Percentiles rank a stretch among this genome's conserved stretches.
These are phyloP conservation scores for Periglandula ipomoeae DNA, from an alignment of 2,329 filamentous ascomycete genomes.

Conservation along the genomic window DNA sequence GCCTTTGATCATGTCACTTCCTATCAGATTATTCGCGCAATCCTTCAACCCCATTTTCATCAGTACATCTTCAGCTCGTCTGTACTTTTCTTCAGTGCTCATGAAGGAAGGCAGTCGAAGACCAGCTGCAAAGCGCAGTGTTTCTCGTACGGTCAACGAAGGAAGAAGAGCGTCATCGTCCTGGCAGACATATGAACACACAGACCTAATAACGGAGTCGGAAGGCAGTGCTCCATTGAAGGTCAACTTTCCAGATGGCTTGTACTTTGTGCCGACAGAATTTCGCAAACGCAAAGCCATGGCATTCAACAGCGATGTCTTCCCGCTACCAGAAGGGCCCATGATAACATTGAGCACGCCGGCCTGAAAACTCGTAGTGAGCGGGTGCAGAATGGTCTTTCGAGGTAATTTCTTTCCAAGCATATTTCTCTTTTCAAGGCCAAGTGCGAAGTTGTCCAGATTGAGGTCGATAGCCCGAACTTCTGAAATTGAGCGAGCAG, in stretches of 20 bases:
- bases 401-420: conserved; percentile 41
- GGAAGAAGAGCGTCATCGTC: conserved; percentile 68
- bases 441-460: conserved; percentile 54
- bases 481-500: conserved; percentile 38
- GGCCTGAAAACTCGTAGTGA: conserved; percentile 58
- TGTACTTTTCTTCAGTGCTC: conserved; percentile 56
- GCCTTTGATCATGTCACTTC: conserved; percentile 63
- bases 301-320: conserved; percentile 64
- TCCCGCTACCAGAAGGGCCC: conserved; percentile 70
- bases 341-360: conserved; percentile 68
- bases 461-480: conserved; percentile 55
- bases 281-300: conserved; percentile 61
- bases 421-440: conserved; percentile 51
- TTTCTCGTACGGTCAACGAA: conserved; percentile 68
- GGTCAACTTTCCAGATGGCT: conserved; percentile 49
- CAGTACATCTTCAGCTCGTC: conserved; percentile 61
- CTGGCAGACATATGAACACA: conserved; percentile 70
- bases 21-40: conserved; percentile 66
- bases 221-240: conserved; percentile 65
- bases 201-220: conserved; percentile 57
- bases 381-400: conserved; percentile 56
- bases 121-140: conserved; percentile 60
- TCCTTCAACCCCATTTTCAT: conserved; percentile 71
- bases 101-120: conserved; percentile 63
- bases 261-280: conserved; percentile 53